Evolutionary conservation across 148 eudicot species (phyloP).

Genomic region (Limonium bicolor): DNA sequence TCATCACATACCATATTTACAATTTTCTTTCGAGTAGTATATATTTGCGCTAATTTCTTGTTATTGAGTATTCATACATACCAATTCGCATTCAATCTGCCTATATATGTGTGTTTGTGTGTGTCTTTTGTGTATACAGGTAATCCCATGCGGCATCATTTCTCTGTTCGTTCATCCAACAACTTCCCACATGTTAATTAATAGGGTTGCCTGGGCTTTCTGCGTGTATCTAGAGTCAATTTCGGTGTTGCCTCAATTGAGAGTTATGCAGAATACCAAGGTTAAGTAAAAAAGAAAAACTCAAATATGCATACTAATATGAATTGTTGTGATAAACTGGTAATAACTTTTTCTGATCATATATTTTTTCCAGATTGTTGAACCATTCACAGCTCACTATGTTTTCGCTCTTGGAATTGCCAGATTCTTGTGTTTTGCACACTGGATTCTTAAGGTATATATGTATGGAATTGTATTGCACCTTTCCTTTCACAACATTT

Average conservation of each 20-base stretch:
- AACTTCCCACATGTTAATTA: constrained; percentile 7
- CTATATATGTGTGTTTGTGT: neutral
- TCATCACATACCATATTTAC: neutral
- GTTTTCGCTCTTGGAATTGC: no score
- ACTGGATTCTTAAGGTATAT: constrained; percentile 67
- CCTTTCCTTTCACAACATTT: no score
- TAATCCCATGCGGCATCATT: constrained; percentile 52
- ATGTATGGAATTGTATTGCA: no score
- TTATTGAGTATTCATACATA: neutral
- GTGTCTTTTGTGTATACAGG: constrained; percentile 16
- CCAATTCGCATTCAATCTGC: neutral
- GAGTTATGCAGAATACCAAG: constrained; percentile 71
- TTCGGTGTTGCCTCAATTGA: constrained; percentile 78
- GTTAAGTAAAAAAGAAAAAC: no score
- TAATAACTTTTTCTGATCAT: no score
- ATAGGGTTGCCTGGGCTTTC: constrained; percentile 47
- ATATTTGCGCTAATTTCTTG: neutral
- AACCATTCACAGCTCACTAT: constrained; percentile 75
- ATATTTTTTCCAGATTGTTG: constrained; percentile 72
- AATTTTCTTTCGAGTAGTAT: neutral
- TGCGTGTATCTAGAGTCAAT: constrained; percentile 51
- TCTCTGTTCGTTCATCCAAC: constrained; percentile 45
- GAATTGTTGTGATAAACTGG: no score
- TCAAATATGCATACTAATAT: no score
- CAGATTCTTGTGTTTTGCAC: constrained; percentile 67